A percentile compares a stretch with the other conserved stretches of the same genome.
phyloP scores from a whole-genome alignment of 257 asterid species.

The Nicotiana paniculata region DNA sequence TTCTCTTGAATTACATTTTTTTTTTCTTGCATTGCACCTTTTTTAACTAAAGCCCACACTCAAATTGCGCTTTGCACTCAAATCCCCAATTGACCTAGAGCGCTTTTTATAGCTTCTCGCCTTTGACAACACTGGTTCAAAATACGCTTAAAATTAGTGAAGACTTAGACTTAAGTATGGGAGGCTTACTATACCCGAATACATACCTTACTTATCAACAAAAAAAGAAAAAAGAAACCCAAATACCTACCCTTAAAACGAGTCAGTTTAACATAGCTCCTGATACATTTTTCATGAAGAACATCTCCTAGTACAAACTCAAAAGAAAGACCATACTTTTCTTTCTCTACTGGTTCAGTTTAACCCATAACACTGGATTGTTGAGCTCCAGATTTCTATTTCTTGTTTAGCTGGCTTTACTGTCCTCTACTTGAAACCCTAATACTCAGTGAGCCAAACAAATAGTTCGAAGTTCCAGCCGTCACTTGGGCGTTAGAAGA shows the following conservation, averaged over 20 bases:
- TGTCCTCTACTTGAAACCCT: background rate
- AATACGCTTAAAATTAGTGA: background rate
- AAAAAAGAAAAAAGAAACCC: background rate
- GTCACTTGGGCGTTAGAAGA: background rate
- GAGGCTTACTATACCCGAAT: too few relatives aligned
- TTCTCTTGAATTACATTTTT: too few relatives aligned
- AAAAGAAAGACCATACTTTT: background rate
- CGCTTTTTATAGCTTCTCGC: too few relatives aligned
- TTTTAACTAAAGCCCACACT: too few relatives aligned
- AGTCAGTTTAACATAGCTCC: background rate
- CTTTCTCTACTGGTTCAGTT: background rate
- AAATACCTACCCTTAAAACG: background rate
- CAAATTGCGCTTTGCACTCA: too few relatives aligned
- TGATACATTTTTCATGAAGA: background rate
- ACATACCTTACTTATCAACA: too few relatives aligned
- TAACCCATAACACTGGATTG: background rate
- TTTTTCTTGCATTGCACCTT: too few relatives aligned
- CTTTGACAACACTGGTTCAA: background rate
- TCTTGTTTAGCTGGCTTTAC: background rate
- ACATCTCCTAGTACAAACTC: background rate
- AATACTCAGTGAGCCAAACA: background rate
- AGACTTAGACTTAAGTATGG: background rate
- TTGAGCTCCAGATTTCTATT: background rate
- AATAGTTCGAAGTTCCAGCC: background rate
- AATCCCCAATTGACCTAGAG: too few relatives aligned